Conservation (phyloP, 2,329 filamentous ascomycete species). For the Leptographium flavum region DNA sequence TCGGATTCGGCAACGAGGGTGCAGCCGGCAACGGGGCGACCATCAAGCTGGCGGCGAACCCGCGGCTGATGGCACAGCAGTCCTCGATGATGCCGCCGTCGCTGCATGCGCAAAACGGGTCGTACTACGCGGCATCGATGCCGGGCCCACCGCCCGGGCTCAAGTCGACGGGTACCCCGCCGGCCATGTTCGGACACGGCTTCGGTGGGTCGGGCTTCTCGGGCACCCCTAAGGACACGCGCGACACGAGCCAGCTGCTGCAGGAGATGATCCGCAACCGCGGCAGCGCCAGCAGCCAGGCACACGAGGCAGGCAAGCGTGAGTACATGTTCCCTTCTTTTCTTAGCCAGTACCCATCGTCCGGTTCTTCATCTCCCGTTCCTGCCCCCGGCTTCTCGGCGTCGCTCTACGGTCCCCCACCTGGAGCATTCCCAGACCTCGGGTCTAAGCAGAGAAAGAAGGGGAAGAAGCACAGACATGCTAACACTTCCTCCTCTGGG, state of each 20-base stretch:
- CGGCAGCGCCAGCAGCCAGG: conserved; percentile 50
- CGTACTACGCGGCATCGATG: conserved; percentile 73
- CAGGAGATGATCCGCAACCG: conserved; percentile 62
- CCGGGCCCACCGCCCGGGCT: conserved; percentile 88
- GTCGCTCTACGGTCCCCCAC: conserved; percentile 79
- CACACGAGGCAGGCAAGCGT: conserved; percentile 87
- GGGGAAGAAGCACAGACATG: conserved; percentile 99
- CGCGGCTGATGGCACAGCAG: conserved; percentile 71
- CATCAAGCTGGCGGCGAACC: conserved; percentile 66
- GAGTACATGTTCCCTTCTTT: conserved; percentile 86
- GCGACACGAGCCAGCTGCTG: conserved; percentile 62
- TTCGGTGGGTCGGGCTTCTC: conserved; percentile 64
- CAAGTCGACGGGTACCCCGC: conserved; percentile 88
- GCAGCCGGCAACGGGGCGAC: conserved; percentile 42
- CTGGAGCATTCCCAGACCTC: conserved; percentile 80
- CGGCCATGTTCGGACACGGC: conserved; percentile 80
- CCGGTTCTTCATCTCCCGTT: conserved; percentile 68
- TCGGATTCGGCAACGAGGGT: conserved; percentile 72
- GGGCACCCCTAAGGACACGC: conserved; percentile 53
- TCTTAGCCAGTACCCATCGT: conserved; percentile 72
- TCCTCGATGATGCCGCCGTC: conserved; percentile 69
- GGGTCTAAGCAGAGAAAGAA: conserved; percentile 99
- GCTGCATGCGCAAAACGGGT: conserved; percentile 46
- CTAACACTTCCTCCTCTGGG: conserved; percentile 99
- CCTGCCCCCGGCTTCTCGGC: conserved; percentile 81